Base-by-base conservation (phyloP, 495 filamentous ascomycete genomes). In the Daldinia loculata region DNA sequence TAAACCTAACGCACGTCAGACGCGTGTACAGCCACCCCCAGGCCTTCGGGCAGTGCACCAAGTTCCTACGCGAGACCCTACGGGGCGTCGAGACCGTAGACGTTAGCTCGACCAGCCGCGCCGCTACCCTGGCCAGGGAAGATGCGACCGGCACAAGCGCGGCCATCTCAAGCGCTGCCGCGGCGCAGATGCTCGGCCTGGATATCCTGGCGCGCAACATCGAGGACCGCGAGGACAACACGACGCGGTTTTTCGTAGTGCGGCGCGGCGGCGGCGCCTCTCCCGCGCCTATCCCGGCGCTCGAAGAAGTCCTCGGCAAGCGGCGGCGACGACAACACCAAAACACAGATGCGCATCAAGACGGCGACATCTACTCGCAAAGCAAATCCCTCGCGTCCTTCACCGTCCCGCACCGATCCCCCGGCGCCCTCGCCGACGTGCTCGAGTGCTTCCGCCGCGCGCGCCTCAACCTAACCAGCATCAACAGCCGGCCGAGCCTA, bases 1-100 rank as follows among this genome's bases (percentile, higher is more conserved):
- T 55, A 2, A 19, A 32, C 53, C 69, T 92, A 15, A 55, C 63
- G 11, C 83, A 89, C 66, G 72, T 92, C 68, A 77, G 79, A 34
- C 81, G 85, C 41, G 77, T 99, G 52, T 97, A 97, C 80, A 94
- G 92, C 26, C 95, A 99, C 78, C 93, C 93, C 15, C 95, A 98
- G 80, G 95, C 93, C 32, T 95, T 94, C 83, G 95, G 93, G 4
- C 95, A 99, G 81, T 97, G 93, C 75, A 88, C 88, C n/a, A 66
- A 51, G n/a, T 96, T 96, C 74, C 80, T 97, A 6, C 81, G 83
- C 6, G 74, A 81, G 51, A 80, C 89, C 71, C 86, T 95, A 58
- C 89, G 89, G 62, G 86, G 87, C 26, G 82, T 91, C 7, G 93
- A 95, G 80, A 84, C 88, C 48, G 86, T 95, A 38, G 95, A 99